phyloP scores from a whole-genome alignment of 2,329 filamentous ascomycete genomes.

The Aspergillus spinulosporus region DNA sequence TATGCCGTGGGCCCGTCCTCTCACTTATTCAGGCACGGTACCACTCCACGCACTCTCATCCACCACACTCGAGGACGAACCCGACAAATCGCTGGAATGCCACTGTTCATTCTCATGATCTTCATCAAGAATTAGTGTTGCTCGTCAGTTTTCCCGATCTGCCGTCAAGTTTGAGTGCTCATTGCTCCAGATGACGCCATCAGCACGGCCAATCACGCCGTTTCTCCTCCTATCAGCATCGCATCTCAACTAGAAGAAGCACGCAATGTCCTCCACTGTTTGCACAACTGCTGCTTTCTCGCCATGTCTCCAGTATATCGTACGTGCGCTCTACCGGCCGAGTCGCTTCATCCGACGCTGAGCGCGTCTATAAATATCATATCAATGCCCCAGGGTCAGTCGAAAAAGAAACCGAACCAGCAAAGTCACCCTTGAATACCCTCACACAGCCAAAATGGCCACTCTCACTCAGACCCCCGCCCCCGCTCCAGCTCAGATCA shows the following conservation, averaged over 20 bases:
- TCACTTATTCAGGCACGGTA: no score
- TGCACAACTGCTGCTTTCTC: constrained; percentile 19
- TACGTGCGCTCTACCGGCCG: constrained; percentile 9
- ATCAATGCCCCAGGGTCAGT: neutral
- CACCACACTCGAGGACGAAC: no score
- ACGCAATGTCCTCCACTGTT: constrained; percentile 33
- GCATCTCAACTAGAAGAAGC: constrained; percentile 20
- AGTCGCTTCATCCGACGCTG: constrained; percentile 9
- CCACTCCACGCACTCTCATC: no score
- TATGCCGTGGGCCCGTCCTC: no score
- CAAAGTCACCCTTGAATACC: neutral
- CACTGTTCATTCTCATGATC: neutral
- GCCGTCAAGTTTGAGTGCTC: neutral
- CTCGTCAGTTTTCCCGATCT: neutral
- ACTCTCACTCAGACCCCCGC: constrained; percentile 3
- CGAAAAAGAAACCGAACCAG: neutral
- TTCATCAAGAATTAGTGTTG: neutral
- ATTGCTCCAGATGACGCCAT: constrained; percentile 28
- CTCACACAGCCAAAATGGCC: neutral
- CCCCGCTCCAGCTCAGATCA: neutral
- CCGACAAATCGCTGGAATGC: neutral
- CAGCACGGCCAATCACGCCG: constrained; percentile 16
- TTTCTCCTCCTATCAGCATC: constrained; percentile 19
- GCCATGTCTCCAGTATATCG: neutral
- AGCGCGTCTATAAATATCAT: constrained; percentile 35